Evolutionary conservation across 768 basidiomycete species (phyloP), one percentile per base, ranked within the genome.

Genomic region (Rhodotorula babjevae): DNA sequence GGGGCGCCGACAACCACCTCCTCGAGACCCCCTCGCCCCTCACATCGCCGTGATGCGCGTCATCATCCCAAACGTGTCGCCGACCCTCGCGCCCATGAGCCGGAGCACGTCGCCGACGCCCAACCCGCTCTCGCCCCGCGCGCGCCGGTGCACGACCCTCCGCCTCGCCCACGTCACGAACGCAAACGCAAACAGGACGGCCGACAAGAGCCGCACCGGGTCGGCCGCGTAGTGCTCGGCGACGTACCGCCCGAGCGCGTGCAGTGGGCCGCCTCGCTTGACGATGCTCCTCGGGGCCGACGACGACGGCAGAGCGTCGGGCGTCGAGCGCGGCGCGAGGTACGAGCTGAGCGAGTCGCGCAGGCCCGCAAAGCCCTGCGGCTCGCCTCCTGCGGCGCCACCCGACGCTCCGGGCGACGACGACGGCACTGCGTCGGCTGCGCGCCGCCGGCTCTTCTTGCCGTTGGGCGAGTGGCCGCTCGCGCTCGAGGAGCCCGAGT

Each of bases 1-100:
- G 36, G 5, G 5, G 36, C 36, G 36, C 36, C 36, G 36, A 5
- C 21, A 18, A 19, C 49, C 19, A 49, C 27, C 25, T 53, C 10
- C 19, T 23, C 52, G 5, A 27, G 25, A 14, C 47, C 15, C 18
- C 47, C 49, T 53, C 15, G 12, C 11, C 27, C 9, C 27, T n/a
- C 62, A 74, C 65, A 74, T 10, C 1, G 65, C 66, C 27, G 73
- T 74, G 27, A 74, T 63, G 27, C 68, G 67, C 4, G 69, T 74
- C 19, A 66, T 68, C 73, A 74, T 74, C 29, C 55, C 46, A 7
- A 74, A 47, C n/a, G 69, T 70, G 59, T 74, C 62, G 1, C 44
- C 65, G 2, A 74, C 68, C 53, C 63, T 70, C 31, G 53, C 68
- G 1, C 21, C 49, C 2, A 31, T 61, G 10, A 67, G 10, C 49